phyloP scores from a whole-genome alignment of 805 yeast species.

The Kurtzmaniella fragi region DNA sequence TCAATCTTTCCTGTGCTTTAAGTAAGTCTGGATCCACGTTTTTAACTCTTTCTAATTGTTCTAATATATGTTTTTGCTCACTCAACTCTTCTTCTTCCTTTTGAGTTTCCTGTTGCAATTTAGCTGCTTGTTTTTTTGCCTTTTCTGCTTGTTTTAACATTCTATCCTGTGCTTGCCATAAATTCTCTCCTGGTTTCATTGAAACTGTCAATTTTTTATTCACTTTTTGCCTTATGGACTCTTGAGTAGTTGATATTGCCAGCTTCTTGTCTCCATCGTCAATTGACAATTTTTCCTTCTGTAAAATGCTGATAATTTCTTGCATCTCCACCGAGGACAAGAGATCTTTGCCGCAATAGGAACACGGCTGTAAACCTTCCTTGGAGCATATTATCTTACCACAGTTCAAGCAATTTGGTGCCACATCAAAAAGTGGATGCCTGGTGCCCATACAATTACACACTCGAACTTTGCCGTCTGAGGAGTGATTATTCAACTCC shows the following conservation, averaged over 20 bases:
- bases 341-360: constrained; percentile 70
- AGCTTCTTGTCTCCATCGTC: not conserved
- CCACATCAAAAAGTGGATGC: constrained; percentile 84
- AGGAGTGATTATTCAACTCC: constrained; percentile 28
- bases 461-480: constrained; percentile 13
- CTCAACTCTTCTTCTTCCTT: constrained; percentile 28
- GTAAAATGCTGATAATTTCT: constrained; percentile 50
- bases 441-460: constrained; percentile 85
- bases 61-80: constrained; percentile 40
- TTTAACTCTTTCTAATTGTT: constrained; percentile 35
- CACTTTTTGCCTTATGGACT: constrained; percentile 18
- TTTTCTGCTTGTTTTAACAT: constrained; percentile 57
- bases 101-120: constrained; percentile 14
- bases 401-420: constrained; percentile 91
- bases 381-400: constrained; percentile 89
- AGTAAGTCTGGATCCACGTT: constrained; percentile 52
- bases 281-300: constrained; percentile 44
- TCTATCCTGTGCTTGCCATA: constrained; percentile 64
- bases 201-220: constrained; percentile 50
- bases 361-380: constrained; percentile 89
- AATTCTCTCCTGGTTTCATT: constrained; percentile 54
- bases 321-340: constrained; percentile 57
- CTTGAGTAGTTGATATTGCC: not conserved
- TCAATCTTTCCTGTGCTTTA: constrained; percentile 70
- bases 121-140: constrained; percentile 22